These are phyloP conservation scores for Protomyces pachydermus DNA, from an alignment of 1,139 yeast genomes.

Conservation along the genomic window DNA sequence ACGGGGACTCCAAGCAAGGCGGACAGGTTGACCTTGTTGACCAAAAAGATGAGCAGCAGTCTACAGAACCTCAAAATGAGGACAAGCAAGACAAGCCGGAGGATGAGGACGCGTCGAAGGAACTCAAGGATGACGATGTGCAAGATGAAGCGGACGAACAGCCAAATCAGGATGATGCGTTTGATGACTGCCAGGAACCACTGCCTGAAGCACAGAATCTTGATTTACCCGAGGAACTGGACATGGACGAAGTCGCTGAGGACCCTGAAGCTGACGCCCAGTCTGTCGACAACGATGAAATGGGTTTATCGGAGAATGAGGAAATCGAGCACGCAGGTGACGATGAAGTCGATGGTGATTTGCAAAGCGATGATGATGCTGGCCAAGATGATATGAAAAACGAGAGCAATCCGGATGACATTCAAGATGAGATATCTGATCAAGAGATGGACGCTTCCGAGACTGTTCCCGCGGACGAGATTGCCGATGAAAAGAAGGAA, in stretches of 20 bases:
- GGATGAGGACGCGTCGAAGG: slow-evolving; percentile 38
- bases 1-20: slow-evolving; percentile 49
- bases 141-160: slow-evolving; percentile 45
- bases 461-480: slow-evolving; percentile 22
- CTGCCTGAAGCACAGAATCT: slow-evolving; percentile 78
- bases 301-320: slow-evolving; percentile 1
- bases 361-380: slow-evolving; percentile 48
- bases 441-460: neutral
- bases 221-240: slow-evolving; percentile 81
- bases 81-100: slow-evolving; percentile 40
- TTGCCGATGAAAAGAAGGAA: slow-evolving; percentile 25
- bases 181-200: slow-evolving; percentile 62
- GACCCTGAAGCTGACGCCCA: slow-evolving; percentile 37
- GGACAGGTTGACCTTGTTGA: slow-evolving; percentile 74
- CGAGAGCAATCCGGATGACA: slow-evolving; percentile 58
- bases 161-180: slow-evolving; percentile 49
- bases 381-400: slow-evolving; percentile 52
- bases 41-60: slow-evolving; percentile 52
- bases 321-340: slow-evolving; percentile 20
- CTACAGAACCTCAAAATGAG: slow-evolving; percentile 52
- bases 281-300: slow-evolving; percentile 33
- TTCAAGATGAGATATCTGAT: slow-evolving; percentile 30
- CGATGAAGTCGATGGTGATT: neutral
- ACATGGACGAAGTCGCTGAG: slow-evolving; percentile 33
- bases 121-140: slow-evolving; percentile 35